phyloP scores from a whole-genome alignment of 2,329 filamentous ascomycete genomes.

The Mycocentrospora acerina region DNA sequence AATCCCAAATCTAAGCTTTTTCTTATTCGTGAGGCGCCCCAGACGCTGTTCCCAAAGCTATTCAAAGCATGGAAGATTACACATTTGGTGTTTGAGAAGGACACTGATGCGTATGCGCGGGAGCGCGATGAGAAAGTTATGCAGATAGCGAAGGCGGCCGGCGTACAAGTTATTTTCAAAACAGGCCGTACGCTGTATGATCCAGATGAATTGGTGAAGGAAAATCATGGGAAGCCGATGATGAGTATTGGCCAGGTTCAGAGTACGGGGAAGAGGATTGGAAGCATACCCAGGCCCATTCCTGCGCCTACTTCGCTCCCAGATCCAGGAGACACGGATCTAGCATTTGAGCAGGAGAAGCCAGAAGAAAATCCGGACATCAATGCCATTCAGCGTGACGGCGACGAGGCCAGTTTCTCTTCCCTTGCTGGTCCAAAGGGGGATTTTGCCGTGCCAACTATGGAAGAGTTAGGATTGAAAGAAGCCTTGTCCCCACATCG shows the following conservation, averaged over 20 bases:
- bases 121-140: constrained; percentile 63
- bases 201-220: constrained; percentile 66
- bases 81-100: constrained; percentile 77
- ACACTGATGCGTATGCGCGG: constrained; percentile 72
- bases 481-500: constrained; percentile 65
- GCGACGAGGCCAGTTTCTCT: constrained; percentile 59
- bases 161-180: constrained; percentile 66
- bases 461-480: constrained; percentile 66
- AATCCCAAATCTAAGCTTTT: constrained; percentile 72
- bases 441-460: constrained; percentile 70
- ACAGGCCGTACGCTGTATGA: constrained; percentile 73
- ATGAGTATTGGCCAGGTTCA: constrained; percentile 73
- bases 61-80: constrained; percentile 74
- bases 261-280: constrained; percentile 60
- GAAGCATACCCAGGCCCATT: constrained; percentile 62
- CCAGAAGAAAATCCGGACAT: constrained; percentile 59
- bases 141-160: constrained; percentile 62
- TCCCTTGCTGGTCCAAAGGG: constrained; percentile 65
- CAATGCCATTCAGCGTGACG: constrained; percentile 58
- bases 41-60: constrained; percentile 70
- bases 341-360: constrained; percentile 60
- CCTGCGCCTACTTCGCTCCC: constrained; percentile 62
- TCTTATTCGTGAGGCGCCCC: constrained; percentile 70
- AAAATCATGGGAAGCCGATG: constrained; percentile 68
- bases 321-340: constrained; percentile 62